Conservation (phyloP, 2,329 filamentous ascomycete genomes). For the Neofusicoccum ribis region DNA sequence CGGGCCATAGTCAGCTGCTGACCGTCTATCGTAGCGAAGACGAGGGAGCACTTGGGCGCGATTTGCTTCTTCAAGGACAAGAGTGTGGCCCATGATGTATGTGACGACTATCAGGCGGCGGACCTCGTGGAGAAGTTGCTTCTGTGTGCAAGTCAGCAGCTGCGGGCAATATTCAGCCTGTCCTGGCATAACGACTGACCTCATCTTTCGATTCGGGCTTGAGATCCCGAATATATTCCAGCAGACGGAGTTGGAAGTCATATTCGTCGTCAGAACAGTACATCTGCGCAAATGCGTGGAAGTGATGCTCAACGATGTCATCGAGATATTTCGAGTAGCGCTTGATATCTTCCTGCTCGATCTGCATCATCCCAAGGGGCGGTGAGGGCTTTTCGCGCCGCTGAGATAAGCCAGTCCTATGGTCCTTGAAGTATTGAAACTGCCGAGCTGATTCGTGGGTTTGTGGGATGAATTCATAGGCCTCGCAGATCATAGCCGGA, state of each 20-base stretch:
- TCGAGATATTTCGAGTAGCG: conserved; percentile 48
- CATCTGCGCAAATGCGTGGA: conserved; percentile 43
- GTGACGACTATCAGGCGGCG: conserved; percentile 49
- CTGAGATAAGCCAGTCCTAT: conserved; percentile 32
- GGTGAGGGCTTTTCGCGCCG: conserved; percentile 43
- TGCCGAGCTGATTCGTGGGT: conserved; percentile 42
- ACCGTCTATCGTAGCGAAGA: conserved; percentile 36
- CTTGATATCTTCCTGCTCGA: conserved; percentile 46
- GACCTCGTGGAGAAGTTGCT: conserved; percentile 44
- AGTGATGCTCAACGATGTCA: conserved; percentile 42
- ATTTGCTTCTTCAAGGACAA: conserved; percentile 45
- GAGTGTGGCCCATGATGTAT: conserved; percentile 51
- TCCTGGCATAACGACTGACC: conserved; percentile 26
- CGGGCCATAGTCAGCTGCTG: conserved; percentile 31
- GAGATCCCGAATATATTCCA: conserved; percentile 43
- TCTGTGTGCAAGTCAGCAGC: conserved; percentile 26
- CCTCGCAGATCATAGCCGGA: conserved; percentile 45
- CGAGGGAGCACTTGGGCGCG: conserved; percentile 32
- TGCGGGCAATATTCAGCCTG: not conserved
- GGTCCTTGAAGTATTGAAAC: conserved; percentile 45
- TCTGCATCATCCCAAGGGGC: conserved; percentile 47
- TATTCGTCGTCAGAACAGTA: conserved; percentile 49
- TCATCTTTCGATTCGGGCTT: conserved; percentile 42
- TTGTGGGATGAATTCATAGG: conserved; percentile 49
- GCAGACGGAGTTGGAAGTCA: conserved; percentile 45